A percentile compares a stretch with the other conserved stretches of the same genome.
Conservation (phyloP, 495 filamentous ascomycete species). For the Aspergillus hancockii region DNA sequence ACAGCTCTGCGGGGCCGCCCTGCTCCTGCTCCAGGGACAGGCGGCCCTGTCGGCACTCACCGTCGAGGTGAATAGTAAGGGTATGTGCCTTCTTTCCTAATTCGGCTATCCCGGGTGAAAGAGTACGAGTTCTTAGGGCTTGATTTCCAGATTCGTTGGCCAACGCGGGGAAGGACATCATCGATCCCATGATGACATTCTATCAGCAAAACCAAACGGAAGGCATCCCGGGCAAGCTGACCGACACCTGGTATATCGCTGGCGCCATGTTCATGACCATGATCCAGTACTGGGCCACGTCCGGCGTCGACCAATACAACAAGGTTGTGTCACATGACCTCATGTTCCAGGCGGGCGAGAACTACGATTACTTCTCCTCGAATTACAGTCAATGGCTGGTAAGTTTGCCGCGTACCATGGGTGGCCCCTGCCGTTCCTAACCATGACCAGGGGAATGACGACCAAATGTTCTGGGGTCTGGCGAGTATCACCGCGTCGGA, state of each 20-base stretch:
- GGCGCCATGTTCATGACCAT: constrained; percentile 49
- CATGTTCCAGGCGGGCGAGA: constrained; percentile 42
- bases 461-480: constrained; percentile 56
- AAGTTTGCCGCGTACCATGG: not conserved
- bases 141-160: constrained; percentile 20
- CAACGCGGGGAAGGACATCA: constrained; percentile 23
- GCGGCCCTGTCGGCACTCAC: constrained; percentile 16
- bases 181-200: constrained; percentile 46
- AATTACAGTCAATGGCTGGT: constrained; percentile 35
- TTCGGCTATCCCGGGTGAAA: not conserved
- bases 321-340: constrained; percentile 44
- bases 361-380: constrained; percentile 43
- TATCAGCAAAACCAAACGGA: constrained; percentile 46
- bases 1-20: constrained; percentile 15
- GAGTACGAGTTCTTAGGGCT: constrained; percentile 4
- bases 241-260: constrained; percentile 49
- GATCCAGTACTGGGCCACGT: constrained; percentile 53
- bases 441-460: constrained; percentile 46
- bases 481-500: constrained; percentile 53
- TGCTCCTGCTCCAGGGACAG: constrained; percentile 20
- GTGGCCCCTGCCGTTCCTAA: not conserved
- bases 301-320: constrained; percentile 47
- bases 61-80: constrained; percentile 14
- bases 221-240: constrained; percentile 39
- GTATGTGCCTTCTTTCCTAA: constrained; percentile 13